A percentile compares a stretch with the other conserved stretches of the same genome.
phyloP scores from a whole-genome alignment of 495 filamentous ascomycete species.

The Penicillium turbatum region DNA sequence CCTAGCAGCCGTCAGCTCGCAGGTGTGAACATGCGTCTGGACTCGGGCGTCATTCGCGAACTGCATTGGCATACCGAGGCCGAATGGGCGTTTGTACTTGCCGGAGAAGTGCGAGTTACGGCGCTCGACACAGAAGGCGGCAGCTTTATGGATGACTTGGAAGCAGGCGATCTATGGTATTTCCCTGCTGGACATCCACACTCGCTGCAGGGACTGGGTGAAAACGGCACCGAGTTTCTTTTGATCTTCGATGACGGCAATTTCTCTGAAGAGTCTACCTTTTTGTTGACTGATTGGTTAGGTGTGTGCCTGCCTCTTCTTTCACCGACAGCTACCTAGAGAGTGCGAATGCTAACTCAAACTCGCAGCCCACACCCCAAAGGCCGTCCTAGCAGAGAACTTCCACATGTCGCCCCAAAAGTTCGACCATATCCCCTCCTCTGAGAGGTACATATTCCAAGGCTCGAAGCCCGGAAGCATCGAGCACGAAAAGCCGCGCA shows the following conservation, averaged over 20 bases:
- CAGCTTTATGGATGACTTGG: conserved; percentile 65
- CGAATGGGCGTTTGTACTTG: conserved; percentile 65
- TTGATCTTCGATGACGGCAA: conserved; percentile 64
- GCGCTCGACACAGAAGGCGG: conserved; percentile 65
- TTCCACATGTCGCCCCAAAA: conserved; percentile 56
- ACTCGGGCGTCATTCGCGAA: conserved; percentile 64
- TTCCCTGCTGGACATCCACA: conserved; percentile 70
- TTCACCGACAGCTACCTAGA: too few species aligned
- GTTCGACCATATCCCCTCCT: conserved; percentile 53
- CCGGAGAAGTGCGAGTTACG: conserved; percentile 45
- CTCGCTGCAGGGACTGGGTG: conserved; percentile 60
- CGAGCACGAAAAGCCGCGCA: conserved; percentile 36
- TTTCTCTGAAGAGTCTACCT: conserved; percentile 69
- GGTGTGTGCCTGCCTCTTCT: conserved; percentile 26
- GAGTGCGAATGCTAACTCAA: neutral
- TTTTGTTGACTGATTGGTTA: conserved; percentile 64
- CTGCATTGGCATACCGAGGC: conserved; percentile 72
- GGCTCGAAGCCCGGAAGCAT: conserved; percentile 52
- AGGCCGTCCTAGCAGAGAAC: conserved; percentile 60
- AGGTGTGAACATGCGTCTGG: conserved; percentile 65
- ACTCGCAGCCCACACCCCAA: conserved; percentile 54
- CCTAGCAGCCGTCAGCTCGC: conserved; percentile 57
- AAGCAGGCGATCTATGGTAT: conserved; percentile 69
- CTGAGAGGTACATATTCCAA: conserved; percentile 68
- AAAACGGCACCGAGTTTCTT: conserved; percentile 67